Evolutionary conservation across 2,329 filamentous ascomycete species (phyloP).

Genomic region (Thermoascus crustaceus): DNA sequence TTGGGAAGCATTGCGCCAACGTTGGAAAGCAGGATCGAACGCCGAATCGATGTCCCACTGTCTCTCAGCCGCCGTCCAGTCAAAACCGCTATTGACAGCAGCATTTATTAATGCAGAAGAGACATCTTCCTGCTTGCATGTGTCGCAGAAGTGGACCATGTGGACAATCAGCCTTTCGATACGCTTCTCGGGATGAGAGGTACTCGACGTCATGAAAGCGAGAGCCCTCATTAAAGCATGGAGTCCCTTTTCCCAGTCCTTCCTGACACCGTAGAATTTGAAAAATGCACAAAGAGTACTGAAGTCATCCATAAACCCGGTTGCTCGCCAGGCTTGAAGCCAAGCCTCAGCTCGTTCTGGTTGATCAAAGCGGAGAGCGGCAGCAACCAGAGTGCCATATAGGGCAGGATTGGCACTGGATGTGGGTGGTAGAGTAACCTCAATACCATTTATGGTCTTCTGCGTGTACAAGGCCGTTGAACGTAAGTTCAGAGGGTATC

Average conservation of each 20-base stretch:
- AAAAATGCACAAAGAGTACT: slow-evolving; percentile 30
- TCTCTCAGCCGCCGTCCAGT: slow-evolving; percentile 16
- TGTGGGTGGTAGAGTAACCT: slow-evolving; percentile 28
- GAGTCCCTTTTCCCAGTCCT: slow-evolving; percentile 29
- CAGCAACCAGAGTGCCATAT: slow-evolving; percentile 28
- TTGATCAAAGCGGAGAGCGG: slow-evolving; percentile 34
- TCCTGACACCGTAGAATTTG: slow-evolving; percentile 27
- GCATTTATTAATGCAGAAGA: slow-evolving; percentile 26
- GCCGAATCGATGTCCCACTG: slow-evolving; percentile 21
- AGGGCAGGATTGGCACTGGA: slow-evolving; percentile 26
- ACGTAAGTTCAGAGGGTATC: slow-evolving; percentile 27
- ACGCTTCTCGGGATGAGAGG: slow-evolving; percentile 16
- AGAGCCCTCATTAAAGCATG: slow-evolving; percentile 25
- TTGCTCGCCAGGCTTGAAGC: slow-evolving; percentile 25
- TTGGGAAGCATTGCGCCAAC: slow-evolving; percentile 23
- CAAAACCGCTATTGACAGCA: slow-evolving; percentile 29
- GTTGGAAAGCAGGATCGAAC: slow-evolving; percentile 15
- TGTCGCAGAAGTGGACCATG: slow-evolving; percentile 33
- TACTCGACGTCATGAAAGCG: slow-evolving; percentile 29
- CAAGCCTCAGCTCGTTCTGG: slow-evolving; percentile 34
- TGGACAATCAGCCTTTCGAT: slow-evolving; percentile 29
- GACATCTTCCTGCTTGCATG: slow-evolving; percentile 22
- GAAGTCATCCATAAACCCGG: slow-evolving; percentile 31
- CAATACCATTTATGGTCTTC: slow-evolving; percentile 27
- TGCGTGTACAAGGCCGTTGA: slow-evolving; percentile 17